phyloP scores from a whole-genome alignment of 768 basidiomycete genomes.

The Tulasnella sp. region DNA sequence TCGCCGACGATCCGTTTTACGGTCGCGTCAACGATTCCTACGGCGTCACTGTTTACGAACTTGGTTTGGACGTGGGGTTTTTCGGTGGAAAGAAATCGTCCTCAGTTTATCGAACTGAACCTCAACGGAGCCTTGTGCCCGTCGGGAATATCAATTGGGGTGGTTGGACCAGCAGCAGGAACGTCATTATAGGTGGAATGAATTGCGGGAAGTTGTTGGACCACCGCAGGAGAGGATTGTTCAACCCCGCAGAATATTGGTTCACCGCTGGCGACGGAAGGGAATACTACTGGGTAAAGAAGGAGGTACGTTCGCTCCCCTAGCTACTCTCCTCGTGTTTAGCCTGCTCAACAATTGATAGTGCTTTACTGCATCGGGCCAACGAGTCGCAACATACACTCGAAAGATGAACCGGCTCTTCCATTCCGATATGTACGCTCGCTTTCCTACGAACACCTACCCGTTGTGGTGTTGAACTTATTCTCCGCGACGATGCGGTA shows the following conservation, averaged over 20 bases:
- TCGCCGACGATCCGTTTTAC: not conserved
- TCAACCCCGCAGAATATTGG: not conserved
- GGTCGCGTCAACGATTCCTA: not conserved
- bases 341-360: not conserved
- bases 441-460: no score
- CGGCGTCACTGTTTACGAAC: not conserved
- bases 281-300: not conserved
- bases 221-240: not conserved
- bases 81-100: not conserved
- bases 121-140: not conserved
- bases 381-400: not conserved
- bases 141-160: not conserved
- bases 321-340: not conserved
- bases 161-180: not conserved
- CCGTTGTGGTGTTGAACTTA: not conserved
- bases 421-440: not conserved
- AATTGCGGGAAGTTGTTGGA: not conserved
- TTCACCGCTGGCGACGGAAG: constrained; percentile 8
- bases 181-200: not conserved
- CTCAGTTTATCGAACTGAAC: not conserved
- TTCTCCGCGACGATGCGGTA: not conserved
- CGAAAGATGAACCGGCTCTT: not conserved
- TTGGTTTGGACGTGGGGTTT: not conserved
- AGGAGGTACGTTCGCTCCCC: not conserved
- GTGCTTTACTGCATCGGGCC: not conserved